Percentiles rank a stretch among this genome's conserved stretches.
phyloP scores from a whole-genome alignment of 352 stramenopile genomes.

The Phytophthora foliorum region DNA sequence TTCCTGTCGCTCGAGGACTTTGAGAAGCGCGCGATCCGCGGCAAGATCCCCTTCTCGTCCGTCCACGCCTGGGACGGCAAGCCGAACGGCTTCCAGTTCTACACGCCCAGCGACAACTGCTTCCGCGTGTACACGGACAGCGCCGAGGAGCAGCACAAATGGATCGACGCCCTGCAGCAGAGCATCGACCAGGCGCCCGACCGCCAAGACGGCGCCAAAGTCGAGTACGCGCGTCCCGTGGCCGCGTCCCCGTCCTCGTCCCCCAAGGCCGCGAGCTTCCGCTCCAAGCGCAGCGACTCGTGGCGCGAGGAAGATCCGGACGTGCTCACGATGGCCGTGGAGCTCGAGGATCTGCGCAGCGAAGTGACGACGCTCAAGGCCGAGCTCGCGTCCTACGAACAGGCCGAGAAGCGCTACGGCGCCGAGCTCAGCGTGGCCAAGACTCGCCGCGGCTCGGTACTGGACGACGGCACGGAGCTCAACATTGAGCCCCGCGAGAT shows the following conservation, averaged over 20 bases:
- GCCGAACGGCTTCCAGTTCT: conserved; percentile 90
- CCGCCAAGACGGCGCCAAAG: conserved; percentile 67
- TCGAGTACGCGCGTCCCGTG: conserved; percentile 76
- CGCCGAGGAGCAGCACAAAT: conserved; percentile 71
- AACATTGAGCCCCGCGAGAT: conserved; percentile 86
- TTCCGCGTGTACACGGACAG: conserved; percentile 89
- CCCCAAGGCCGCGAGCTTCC: conserved; percentile 55
- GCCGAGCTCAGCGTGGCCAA: conserved; percentile 62
- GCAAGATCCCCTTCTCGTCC: conserved; percentile 85
- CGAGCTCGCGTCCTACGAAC: conserved; percentile 79
- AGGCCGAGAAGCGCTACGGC: conserved; percentile 83
- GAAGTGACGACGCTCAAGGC: conserved; percentile 78
- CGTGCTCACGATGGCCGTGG: conserved; percentile 63
- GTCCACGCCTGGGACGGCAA: conserved; percentile 90
- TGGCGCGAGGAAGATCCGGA: conserved; percentile 85
- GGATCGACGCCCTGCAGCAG: conserved; percentile 77
- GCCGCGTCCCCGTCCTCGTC: conserved; percentile 73
- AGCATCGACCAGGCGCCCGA: conserved; percentile 75
- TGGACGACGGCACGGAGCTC: conserved; percentile 84
- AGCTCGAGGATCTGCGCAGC: conserved; percentile 81
- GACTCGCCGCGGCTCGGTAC: conserved; percentile 67
- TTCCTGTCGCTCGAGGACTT: conserved; percentile 80
- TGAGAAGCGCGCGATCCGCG: conserved; percentile 75
- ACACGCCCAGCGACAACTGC: conserved; percentile 85
- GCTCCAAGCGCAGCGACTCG: conserved; percentile 70